phyloP scores from a whole-genome alignment of 495 filamentous ascomycete species.

The Penicillium daleae region DNA sequence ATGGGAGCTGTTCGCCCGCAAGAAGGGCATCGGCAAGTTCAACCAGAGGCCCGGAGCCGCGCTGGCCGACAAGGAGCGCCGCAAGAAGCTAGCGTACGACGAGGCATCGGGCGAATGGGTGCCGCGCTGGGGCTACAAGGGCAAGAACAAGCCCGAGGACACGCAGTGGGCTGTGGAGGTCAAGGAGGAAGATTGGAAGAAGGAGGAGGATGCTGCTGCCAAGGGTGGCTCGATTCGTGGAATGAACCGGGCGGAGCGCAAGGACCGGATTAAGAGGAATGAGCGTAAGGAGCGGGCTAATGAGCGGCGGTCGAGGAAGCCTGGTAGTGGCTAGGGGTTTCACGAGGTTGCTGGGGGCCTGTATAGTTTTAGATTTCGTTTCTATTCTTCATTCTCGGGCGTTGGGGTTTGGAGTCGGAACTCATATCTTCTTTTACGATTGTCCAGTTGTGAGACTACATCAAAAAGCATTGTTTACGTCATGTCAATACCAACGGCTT shows the following conservation, averaged over 20 bases:
- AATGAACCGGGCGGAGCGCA: conserved; percentile 64
- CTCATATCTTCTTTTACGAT: conserved; percentile 21
- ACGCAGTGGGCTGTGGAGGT: conserved; percentile 90
- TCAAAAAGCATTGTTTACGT: conserved; percentile 34
- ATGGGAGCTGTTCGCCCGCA: conserved; percentile 93
- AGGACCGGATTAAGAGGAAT: conserved; percentile 67
- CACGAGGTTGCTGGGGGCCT: conserved; percentile 3
- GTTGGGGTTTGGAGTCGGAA: conserved; percentile 36
- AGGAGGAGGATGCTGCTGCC: conserved; percentile 61
- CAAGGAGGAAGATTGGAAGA: conserved; percentile 70
- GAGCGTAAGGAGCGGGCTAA: conserved; percentile 74
- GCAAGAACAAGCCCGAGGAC: conserved; percentile 80
- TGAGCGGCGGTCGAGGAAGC: conserved; percentile 57
- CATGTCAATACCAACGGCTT: neutral
- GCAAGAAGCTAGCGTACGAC: conserved; percentile 82
- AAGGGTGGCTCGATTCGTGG: conserved; percentile 64
- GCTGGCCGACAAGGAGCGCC: conserved; percentile 60
- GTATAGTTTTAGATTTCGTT: conserved; percentile 21
- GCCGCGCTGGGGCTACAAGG: conserved; percentile 93
- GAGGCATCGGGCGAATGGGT: conserved; percentile 86
- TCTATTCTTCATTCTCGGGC: conserved; percentile 26
- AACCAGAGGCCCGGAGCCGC: conserved; percentile 46
- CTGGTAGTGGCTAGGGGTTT: conserved; percentile 25
- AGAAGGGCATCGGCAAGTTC: conserved; percentile 81
- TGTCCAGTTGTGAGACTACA: conserved; percentile 10